These are phyloP conservation scores for Crotalaria pallida DNA, from an alignment of 306 rosid genomes.

Conservation along the genomic window DNA sequence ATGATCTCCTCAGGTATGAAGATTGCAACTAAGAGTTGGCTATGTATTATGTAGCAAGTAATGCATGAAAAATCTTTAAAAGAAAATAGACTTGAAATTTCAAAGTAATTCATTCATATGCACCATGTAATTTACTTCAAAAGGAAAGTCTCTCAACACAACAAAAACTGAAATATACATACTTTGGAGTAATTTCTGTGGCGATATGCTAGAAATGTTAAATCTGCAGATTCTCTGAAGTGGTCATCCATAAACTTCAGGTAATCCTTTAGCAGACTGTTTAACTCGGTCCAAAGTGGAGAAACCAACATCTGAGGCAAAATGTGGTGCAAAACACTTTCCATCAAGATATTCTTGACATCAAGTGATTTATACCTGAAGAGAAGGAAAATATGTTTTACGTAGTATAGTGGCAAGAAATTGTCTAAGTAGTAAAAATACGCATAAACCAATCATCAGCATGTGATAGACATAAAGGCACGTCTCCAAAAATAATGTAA, in stretches of 20 bases:
- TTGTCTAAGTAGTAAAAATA: not conserved
- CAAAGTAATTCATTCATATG: constrained; percentile 11
- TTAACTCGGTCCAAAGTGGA: constrained; percentile 74
- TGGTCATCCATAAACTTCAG: constrained; percentile 96
- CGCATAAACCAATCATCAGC: not conserved
- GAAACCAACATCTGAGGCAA: constrained; percentile 89
- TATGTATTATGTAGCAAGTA: constrained; percentile 7
- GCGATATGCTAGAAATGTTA: constrained; percentile 90
- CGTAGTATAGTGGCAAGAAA: constrained; percentile 7
- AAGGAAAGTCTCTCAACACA: constrained; percentile 16
- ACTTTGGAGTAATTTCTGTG: constrained; percentile 95
- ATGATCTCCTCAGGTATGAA: not conserved
- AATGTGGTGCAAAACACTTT: constrained; percentile 80
- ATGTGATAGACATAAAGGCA: not conserved
- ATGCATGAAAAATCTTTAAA: not conserved
- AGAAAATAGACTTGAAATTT: constrained; percentile 2
- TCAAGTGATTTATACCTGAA: constrained; percentile 87
- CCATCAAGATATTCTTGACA: constrained; percentile 88
- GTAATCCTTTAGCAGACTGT: constrained; percentile 70
- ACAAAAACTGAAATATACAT: constrained; percentile 5
- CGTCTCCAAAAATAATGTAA: not conserved
- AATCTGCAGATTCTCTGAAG: constrained; percentile 95
- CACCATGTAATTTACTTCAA: constrained; percentile 7
- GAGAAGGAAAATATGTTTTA: constrained; percentile 19
- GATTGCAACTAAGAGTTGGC: not conserved